phyloP scores from a whole-genome alignment of 1,284 basidiomycete species.

The Meira miltonrushii region DNA sequence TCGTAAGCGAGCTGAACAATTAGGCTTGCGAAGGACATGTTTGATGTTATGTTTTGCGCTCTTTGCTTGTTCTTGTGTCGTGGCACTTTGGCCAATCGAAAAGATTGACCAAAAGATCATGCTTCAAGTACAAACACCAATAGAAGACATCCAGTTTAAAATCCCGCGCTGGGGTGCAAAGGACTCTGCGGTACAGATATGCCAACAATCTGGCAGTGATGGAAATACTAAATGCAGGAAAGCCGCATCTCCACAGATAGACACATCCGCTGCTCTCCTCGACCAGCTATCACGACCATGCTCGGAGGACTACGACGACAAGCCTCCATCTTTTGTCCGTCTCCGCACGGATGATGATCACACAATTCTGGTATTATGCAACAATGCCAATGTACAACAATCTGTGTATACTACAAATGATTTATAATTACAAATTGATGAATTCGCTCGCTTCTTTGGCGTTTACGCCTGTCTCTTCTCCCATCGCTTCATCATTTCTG shows the following conservation, averaged over 20 bases:
- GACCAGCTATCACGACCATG: neutral
- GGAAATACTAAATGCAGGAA: neutral
- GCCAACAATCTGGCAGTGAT: too few relatives aligned
- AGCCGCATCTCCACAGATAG: neutral
- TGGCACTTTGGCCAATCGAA: neutral
- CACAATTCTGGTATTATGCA: neutral
- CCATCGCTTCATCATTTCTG: conserved; percentile 11
- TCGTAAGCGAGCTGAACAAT: neutral
- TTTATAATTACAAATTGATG: conserved; percentile 9
- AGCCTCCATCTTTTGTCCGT: neutral
- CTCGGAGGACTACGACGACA: neutral
- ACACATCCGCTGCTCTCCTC: neutral
- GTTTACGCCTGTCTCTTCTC: neutral
- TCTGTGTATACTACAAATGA: neutral
- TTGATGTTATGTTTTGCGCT: neutral
- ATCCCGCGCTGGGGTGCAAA: neutral
- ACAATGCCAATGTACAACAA: neutral
- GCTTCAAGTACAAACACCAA: neutral
- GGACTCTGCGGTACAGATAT: neutral
- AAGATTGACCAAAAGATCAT: neutral
- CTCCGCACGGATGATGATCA: neutral
- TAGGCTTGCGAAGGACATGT: neutral
- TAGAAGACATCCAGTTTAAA: neutral
- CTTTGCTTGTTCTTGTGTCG: neutral
- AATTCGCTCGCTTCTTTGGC: conserved; percentile 12